Base-by-base conservation (phyloP, 2,329 filamentous ascomycete genomes). In the Chalara sp. region DNA sequence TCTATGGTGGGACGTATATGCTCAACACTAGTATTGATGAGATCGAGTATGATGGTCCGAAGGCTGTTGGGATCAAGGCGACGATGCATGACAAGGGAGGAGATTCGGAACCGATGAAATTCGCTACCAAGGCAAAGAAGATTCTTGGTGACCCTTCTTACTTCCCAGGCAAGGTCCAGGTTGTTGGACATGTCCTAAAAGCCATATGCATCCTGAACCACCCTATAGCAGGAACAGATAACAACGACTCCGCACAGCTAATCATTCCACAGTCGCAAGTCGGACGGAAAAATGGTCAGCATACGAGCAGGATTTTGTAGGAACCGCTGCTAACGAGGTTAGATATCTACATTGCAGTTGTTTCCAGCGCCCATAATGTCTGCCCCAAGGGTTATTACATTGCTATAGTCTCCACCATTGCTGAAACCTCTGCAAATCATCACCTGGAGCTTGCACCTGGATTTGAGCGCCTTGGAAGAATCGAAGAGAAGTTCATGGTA, bases 1-100 rank as follows among this genome's bases (percentile, higher is more conserved):
- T 99, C 72, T 97, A 99, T 68, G 93, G 93, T 58, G 93, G 93
- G 62, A 99, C 93, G 47, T 99, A 99, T 75, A 99, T 99, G 91
- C 85, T 99, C 65, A 97, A 97, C 78, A 95, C 93, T 61, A 83
- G 84, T 61, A 80, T 99, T 50, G 87, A 97, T 57, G 93, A 99
- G 76, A 75, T 99, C 59, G 70, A 87, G 55, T 95, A 93, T 67
- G 89, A 95, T 53, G 81, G 76, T 50, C 81, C 79, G 66, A 96
- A 95, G 78, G 88, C 92, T n/a, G 79, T 83, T 12, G 93, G 93
- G 51, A 97, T 99, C 76, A 95, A 95, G 76, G 93, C 93, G 47
- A 96, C 93, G 61, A 97, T 97, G 91, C 67, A 88, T 88, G 68
- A 82, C 84, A 55, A 87, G 89, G 53, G 88, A 90, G 68, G 76